These are phyloP conservation scores for Dipodascopsis tothii DNA, from an alignment of 805 yeast genomes.

Conservation along the genomic window DNA sequence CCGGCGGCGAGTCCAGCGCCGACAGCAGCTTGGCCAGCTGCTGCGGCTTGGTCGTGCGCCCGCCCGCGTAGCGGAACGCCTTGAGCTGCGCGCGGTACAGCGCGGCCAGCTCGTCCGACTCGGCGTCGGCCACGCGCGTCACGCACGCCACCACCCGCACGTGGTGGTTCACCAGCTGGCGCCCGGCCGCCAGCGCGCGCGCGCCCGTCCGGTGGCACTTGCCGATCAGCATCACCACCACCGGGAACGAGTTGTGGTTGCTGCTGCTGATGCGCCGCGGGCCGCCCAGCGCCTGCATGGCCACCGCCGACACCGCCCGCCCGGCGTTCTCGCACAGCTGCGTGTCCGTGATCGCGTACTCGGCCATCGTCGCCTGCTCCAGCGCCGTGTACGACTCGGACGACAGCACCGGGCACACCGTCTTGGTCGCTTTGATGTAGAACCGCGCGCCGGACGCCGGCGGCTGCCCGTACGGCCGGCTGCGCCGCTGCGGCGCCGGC, in stretches of 20 bases:
- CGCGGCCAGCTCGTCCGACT: constrained; percentile 14
- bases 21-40: constrained; percentile 31
- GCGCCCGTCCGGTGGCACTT: constrained; percentile 61
- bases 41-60: constrained; percentile 41
- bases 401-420: constrained; percentile 41
- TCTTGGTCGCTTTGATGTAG: constrained; percentile 6
- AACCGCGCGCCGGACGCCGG: constrained; percentile 4
- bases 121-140: constrained; percentile 8
- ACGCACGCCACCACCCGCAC: constrained; percentile 50
- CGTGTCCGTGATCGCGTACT: constrained; percentile 42
- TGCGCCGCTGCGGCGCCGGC: constrained; percentile 6
- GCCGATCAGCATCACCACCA: constrained; percentile 65
- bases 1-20: constrained; percentile 62
- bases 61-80: constrained; percentile 56
- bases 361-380: constrained; percentile 51
- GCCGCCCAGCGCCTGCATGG: constrained; percentile 63
- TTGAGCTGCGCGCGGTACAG: constrained; percentile 45
- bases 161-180: constrained; percentile 69
- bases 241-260: constrained; percentile 76
- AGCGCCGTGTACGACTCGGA: constrained; percentile 75
- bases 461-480: neutral
- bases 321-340: constrained; percentile 60
- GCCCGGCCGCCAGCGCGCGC: constrained; percentile 68
- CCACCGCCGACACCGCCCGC: constrained; percentile 52
- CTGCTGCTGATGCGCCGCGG: constrained; percentile 50